These are phyloP conservation scores for Lathyrus oleraceus DNA, from an alignment of 306 rosid genomes.

Conservation along the genomic window DNA sequence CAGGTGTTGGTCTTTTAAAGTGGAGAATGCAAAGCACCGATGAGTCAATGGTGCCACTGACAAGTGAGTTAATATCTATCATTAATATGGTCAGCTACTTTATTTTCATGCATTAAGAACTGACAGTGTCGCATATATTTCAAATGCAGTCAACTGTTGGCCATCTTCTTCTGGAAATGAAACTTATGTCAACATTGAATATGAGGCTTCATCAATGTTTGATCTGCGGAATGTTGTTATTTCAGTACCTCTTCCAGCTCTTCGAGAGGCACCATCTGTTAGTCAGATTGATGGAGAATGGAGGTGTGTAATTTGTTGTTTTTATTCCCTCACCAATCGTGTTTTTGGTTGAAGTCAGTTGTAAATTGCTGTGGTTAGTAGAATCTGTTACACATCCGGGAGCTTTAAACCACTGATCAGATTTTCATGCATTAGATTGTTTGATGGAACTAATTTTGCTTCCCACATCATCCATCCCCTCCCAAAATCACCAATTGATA, in stretches of 20 bases:
- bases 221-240: too few species aligned
- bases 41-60: slow-evolving; percentile 77
- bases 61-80: slow-evolving; percentile 54
- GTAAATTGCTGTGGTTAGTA: slow-evolving; percentile 4
- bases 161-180: too few species aligned
- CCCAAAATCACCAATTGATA: background rate
- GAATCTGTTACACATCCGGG: slow-evolving; percentile 8
- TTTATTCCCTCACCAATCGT: too few species aligned
- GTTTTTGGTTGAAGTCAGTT: slow-evolving; percentile 6
- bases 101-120: too few species aligned
- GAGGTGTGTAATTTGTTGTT: too few species aligned
- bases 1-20: slow-evolving; percentile 77
- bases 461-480: background rate
- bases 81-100: background rate
- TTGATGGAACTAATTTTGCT: background rate
- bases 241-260: too few species aligned
- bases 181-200: too few species aligned
- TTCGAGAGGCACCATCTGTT: too few species aligned
- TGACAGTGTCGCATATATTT: too few species aligned
- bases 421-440: background rate
- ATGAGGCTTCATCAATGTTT: too few species aligned
- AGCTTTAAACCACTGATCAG: background rate
- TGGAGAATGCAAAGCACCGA: slow-evolving; percentile 94
- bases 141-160: too few species aligned
- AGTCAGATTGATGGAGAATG: too few species aligned